These are phyloP conservation scores for Monosporozyma unispora DNA, from an alignment of 805 yeast genomes.

Conservation along the genomic window DNA sequence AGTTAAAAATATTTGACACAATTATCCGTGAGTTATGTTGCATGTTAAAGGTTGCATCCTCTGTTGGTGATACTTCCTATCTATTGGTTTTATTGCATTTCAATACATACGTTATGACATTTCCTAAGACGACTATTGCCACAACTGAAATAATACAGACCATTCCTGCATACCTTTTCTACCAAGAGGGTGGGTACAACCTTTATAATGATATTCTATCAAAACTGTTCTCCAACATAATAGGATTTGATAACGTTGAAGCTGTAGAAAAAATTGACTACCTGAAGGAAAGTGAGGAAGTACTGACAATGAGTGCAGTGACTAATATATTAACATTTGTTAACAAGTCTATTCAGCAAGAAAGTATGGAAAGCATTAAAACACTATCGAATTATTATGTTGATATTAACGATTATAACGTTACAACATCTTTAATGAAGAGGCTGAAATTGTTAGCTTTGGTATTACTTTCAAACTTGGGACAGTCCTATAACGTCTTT, in stretches of 20 bases:
- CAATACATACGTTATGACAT: constrained; percentile 29
- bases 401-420: constrained; percentile 16
- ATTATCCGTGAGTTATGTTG: constrained; percentile 22
- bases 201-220: constrained; percentile 16
- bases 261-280: constrained; percentile 32
- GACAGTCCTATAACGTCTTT: constrained; percentile 16
- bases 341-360: constrained; percentile 36
- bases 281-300: constrained; percentile 31
- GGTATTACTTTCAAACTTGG: constrained; percentile 17
- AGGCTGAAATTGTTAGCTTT: constrained; percentile 18
- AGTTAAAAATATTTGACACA: constrained; percentile 35
- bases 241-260: constrained; percentile 20
- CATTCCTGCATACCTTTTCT: constrained; percentile 37
- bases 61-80: constrained; percentile 22
- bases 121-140: constrained; percentile 23
- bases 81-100: constrained; percentile 32
- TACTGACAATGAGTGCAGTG: constrained; percentile 33
- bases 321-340: constrained; percentile 37
- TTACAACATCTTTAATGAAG: constrained; percentile 17
- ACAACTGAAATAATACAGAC: constrained; percentile 29
- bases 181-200: constrained; percentile 42
- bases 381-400: constrained; percentile 20
- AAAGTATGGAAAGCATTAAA: constrained; percentile 25
- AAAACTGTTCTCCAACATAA: constrained; percentile 16
- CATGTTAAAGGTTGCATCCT: constrained; percentile 16